Conservation (phyloP, 495 filamentous ascomycete genomes). For the Parmelia sp. region DNA sequence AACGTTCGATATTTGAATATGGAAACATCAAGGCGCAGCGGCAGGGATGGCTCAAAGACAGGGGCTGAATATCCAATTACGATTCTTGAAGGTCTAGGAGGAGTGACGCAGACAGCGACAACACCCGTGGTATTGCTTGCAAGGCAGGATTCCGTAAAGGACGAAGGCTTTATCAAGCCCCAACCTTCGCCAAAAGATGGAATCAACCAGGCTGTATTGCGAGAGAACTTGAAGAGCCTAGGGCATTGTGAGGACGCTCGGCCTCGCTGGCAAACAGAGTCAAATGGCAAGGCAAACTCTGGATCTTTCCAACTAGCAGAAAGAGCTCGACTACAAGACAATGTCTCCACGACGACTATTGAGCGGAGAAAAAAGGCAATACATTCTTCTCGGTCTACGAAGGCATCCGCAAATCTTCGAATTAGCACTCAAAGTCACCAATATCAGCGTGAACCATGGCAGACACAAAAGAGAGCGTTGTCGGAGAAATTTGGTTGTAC, state of each 20-base stretch:
- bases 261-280: not conserved
- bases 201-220: not conserved
- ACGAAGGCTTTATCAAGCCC: no score
- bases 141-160: not conserved
- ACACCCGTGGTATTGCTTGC: not conserved
- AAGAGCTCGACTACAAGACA: not conserved
- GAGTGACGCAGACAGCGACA: not conserved
- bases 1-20: not conserved
- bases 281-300: not conserved
- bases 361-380: not conserved
- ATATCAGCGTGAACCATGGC: slow-evolving; percentile 51
- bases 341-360: not conserved
- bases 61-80: not conserved
- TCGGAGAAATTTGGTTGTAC: slow-evolving; percentile 62
- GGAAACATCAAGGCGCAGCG: not conserved
- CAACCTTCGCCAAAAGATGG: not conserved
- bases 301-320: not conserved
- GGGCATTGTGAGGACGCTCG: not conserved
- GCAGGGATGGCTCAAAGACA: not conserved
- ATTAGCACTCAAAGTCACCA: not conserved
- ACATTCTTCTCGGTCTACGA: not conserved
- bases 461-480: slow-evolving; percentile 61
- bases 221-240: not conserved
- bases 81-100: not conserved
- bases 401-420: not conserved